These are phyloP conservation scores for Podospora bellae-mahoneyi DNA, from an alignment of 495 filamentous ascomycete genomes.

Conservation along the genomic window DNA sequence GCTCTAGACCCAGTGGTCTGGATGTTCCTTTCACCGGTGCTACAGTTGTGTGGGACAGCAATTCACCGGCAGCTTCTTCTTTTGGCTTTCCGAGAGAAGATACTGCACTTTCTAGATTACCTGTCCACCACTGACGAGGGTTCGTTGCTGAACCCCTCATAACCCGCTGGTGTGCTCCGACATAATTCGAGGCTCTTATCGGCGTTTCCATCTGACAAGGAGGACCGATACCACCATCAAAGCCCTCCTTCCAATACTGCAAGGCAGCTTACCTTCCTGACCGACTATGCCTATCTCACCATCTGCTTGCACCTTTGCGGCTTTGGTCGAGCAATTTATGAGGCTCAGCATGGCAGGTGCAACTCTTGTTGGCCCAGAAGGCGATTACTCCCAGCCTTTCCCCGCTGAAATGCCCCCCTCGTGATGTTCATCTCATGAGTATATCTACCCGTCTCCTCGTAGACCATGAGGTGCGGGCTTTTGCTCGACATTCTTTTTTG, in stretches of 20 bases:
- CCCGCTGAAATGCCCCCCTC: background rate
- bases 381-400: background rate
- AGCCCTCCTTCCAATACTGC: background rate
- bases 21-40: background rate
- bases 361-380: background rate
- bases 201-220: constrained; percentile 2
- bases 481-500: background rate
- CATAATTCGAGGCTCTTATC: constrained; percentile 12
- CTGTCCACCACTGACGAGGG: background rate
- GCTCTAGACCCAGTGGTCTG: background rate
- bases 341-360: background rate
- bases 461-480: background rate
- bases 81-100: background rate
- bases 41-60: background rate
- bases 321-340: background rate
- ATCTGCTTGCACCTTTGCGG: background rate
- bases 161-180: background rate
- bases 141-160: background rate
- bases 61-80: background rate
- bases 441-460: background rate
- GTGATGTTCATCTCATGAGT: background rate
- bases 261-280: background rate
- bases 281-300: background rate
- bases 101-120: background rate
- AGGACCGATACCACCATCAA: constrained; percentile 9